These are phyloP conservation scores for Pyrenophora tritici-repentis DNA, from an alignment of 2,329 filamentous ascomycete species.

Conservation along the genomic window DNA sequence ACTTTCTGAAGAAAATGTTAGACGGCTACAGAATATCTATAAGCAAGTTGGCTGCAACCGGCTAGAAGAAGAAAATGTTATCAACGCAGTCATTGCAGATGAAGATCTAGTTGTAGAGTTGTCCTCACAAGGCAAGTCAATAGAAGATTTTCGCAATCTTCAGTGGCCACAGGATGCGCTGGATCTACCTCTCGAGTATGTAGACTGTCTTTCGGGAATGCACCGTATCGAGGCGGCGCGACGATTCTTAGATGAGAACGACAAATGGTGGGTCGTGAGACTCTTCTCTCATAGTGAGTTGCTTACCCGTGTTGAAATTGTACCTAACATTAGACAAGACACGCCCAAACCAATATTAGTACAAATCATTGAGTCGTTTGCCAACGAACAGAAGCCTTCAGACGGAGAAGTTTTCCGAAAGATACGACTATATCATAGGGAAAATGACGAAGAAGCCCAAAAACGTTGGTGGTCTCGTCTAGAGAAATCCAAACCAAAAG, in stretches of 20 bases:
- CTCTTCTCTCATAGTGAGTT: conserved; percentile 24
- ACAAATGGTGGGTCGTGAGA: conserved; percentile 29
- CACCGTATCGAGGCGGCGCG: conserved; percentile 20
- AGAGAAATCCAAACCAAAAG: conserved; percentile 23
- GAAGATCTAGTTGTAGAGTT: conserved; percentile 12
- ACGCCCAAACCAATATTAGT: conserved; percentile 9
- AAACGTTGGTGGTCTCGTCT: conserved; percentile 24
- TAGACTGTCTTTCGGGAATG: conserved; percentile 23
- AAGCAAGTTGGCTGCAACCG: conserved; percentile 10
- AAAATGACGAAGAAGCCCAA: conserved; percentile 13
- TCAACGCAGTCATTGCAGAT: conserved; percentile 20
- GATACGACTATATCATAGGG: conserved; percentile 22
- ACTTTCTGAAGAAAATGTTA: conserved; percentile 8
- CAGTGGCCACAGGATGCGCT: conserved; percentile 15
- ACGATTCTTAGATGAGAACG: conserved; percentile 22
- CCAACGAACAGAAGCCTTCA: conserved; percentile 21
- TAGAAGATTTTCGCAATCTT: conserved; percentile 10
- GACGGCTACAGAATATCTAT: conserved; percentile 7
- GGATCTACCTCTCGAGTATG: conserved; percentile 9
- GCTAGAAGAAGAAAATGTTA: conserved; percentile 26
- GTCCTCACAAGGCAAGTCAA: conserved; percentile 2
- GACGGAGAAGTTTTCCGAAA: conserved; percentile 29
- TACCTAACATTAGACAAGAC: conserved; percentile 6
- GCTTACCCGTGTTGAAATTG: neutral
- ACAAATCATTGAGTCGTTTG: conserved; percentile 5